phyloP scores from a whole-genome alignment of 306 rosid species.

The Neltuma alba region DNA sequence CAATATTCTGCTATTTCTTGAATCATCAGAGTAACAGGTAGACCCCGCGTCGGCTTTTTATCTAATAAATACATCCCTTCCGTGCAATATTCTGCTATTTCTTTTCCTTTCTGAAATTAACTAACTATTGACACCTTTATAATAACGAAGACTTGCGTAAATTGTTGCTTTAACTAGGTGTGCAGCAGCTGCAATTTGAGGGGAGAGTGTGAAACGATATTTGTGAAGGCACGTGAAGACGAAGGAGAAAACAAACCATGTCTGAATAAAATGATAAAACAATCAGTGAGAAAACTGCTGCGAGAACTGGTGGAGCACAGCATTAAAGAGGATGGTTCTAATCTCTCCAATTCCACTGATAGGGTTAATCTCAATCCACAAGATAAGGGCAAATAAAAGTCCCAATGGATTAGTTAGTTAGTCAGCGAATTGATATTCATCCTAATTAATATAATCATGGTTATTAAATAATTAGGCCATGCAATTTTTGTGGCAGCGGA shows the following conservation, averaged over 20 bases:
- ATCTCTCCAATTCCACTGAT: slow-evolving; percentile 29
- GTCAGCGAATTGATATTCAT: slow-evolving; percentile 45
- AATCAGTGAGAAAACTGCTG: slow-evolving; percentile 68
- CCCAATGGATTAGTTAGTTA: slow-evolving; percentile 73
- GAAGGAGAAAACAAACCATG: slow-evolving; percentile 72
- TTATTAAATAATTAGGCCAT: too few species aligned
- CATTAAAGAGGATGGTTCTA: slow-evolving; percentile 36
- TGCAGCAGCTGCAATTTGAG: slow-evolving; percentile 83
- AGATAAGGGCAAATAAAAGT: slow-evolving; percentile 41
- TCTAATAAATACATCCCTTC: too few species aligned
- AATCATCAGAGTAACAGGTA: too few species aligned
- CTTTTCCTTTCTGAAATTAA: not conserved
- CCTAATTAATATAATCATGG: too few species aligned
- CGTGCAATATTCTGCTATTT: slow-evolving; percentile 4
- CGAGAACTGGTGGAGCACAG: slow-evolving; percentile 61
- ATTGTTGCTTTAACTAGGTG: slow-evolving; percentile 51
- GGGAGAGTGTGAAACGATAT: slow-evolving; percentile 83
- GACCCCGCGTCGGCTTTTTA: too few species aligned
- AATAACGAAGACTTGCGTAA: slow-evolving; percentile 33
- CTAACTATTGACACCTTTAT: not conserved
- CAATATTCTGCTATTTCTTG: too few species aligned
- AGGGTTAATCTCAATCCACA: slow-evolving; percentile 34
- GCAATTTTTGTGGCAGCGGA: too few species aligned
- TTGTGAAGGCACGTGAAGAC: slow-evolving; percentile 67
- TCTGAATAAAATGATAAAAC: slow-evolving; percentile 55